phyloP scores from a whole-genome alignment of 1,284 basidiomycete genomes.

The Trichosporon sp. region DNA sequence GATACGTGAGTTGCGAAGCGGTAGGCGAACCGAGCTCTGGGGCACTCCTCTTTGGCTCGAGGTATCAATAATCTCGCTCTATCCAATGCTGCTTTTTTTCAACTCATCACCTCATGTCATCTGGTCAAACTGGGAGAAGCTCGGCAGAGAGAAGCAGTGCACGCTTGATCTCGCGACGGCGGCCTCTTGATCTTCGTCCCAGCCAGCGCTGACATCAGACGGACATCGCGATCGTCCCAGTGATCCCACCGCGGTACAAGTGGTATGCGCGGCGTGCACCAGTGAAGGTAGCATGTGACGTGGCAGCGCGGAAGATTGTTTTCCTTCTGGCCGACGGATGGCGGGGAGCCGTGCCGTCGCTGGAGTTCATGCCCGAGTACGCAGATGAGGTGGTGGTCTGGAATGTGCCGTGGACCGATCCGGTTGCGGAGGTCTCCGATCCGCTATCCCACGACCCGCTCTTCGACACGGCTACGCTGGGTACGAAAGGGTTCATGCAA shows the following conservation, averaged over 20 bases:
- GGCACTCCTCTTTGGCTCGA: no score
- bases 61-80: not conserved
- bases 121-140: not conserved
- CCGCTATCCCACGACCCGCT: not conserved
- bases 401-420: not conserved
- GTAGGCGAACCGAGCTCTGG: no score
- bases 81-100: not conserved
- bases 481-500: not conserved
- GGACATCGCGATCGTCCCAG: not conserved
- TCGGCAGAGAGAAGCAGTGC: not conserved
- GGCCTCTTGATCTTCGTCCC: not conserved
- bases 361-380: not conserved
- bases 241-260: not conserved
- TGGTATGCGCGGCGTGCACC: not conserved
- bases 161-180: not conserved
- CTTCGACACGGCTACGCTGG: no score
- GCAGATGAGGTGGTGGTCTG: not conserved
- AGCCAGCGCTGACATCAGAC: not conserved
- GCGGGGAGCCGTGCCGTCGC: not conserved
- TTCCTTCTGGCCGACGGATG: not conserved
- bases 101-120: not conserved
- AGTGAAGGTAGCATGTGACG: not conserved
- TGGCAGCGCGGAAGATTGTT: not conserved
- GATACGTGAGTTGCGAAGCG: not conserved
- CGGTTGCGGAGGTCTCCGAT: not conserved